Evolutionary conservation across 1,284 basidiomycete species (phyloP), one percentile per base, ranked within the genome.

Genomic region (Ustilago trichophora): DNA sequence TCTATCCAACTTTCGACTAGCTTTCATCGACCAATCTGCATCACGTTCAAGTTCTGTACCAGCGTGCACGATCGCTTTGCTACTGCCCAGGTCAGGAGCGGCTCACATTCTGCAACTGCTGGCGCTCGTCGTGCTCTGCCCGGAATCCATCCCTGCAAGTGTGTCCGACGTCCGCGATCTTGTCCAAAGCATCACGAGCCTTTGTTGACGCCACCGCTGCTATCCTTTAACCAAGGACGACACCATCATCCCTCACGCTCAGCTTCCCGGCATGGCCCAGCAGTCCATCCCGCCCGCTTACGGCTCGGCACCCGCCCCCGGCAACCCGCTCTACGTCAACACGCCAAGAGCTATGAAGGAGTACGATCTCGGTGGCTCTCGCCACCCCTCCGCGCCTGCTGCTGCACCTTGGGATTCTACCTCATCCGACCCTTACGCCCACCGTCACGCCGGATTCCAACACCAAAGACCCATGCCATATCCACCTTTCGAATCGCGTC

Each of bases 281-380:
- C 60, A 52, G 18, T 38, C 60, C 5, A n/a, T 49, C 4, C 45
- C 48, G 19, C 27, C 60, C 15, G 26, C 41, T 3, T 64, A 53
- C 41, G 54, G 49, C 38, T 19, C 45, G 1, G 45, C 54, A 13
- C 32, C 60, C 18, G 49, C 11, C 10, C 38, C 54, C 2, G 29
- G 26, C 10, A 41, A 44, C 12, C 45, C 35, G 10, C 40, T 53
- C 22, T 64, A 64, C 29, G 49, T 15, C 34, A 64, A 57, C 32
- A 43, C 49, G 2, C 54, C 54, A 16, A 64, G 53, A 35, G 53
- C 21, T 38, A 42, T 57, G 46, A 64, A 64, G 50, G 53, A 64
- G 5, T 64, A 64, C 36, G 50, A 64, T 6, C 33, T 54, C 19
- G 40, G 21, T 47, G 13, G 43, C 18, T 29, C 53, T 16, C 16